phyloP scores from a whole-genome alignment of 2,329 filamentous ascomycete genomes.

The Colletotrichum lentis region DNA sequence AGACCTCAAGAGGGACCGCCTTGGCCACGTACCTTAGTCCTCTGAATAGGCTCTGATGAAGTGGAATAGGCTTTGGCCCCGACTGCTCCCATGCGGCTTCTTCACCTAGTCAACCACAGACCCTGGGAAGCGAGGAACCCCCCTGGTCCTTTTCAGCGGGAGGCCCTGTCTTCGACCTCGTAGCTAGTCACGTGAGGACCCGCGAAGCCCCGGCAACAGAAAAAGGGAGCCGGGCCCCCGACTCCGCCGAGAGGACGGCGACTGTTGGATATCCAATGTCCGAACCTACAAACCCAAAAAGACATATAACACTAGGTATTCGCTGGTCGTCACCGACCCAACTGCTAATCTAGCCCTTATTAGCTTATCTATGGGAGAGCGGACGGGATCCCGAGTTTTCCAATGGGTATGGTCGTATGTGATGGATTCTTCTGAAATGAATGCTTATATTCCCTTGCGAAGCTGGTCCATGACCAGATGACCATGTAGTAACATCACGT shows the following conservation, averaged over 20 bases:
- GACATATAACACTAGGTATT: too few species aligned
- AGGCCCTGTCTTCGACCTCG: background rate
- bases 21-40: too few species aligned
- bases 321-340: too few species aligned
- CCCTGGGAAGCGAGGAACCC: background rate
- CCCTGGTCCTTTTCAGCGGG: background rate
- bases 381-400: too few species aligned
- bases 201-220: background rate
- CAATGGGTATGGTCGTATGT: too few species aligned
- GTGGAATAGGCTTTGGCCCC: background rate
- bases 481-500: too few species aligned
- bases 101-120: background rate
- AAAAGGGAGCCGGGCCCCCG: background rate
- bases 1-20: too few species aligned
- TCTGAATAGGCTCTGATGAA: too few species aligned
- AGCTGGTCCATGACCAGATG: too few species aligned
- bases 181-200: background rate
- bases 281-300: background rate
- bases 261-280: background rate
- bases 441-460: too few species aligned
- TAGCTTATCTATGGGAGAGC: too few species aligned
- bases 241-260: background rate
- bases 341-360: too few species aligned
- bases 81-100: background rate
- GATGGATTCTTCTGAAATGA: fast-evolving